phyloP scores from a whole-genome alignment of 2,329 filamentous ascomycete species.

The Thelonectria discophora region DNA sequence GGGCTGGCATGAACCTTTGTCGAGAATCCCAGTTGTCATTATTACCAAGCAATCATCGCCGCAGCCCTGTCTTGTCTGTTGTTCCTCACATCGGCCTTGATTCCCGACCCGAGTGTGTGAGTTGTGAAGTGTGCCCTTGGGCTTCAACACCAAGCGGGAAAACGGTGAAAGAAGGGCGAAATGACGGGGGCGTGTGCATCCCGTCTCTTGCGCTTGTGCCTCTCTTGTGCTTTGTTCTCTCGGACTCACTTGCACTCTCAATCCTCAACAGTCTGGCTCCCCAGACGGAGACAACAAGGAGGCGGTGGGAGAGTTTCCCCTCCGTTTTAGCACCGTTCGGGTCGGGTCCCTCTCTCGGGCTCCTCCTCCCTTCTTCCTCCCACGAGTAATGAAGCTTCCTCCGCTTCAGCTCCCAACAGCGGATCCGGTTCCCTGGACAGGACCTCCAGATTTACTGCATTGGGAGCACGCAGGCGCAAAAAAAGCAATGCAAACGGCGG shows the following conservation, averaged over 20 bases:
- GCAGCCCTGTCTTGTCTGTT: background rate
- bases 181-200: conserved; percentile 10
- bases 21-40: conserved; percentile 8
- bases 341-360: too few relatives aligned
- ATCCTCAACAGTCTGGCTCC: too few relatives aligned
- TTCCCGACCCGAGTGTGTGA: too few relatives aligned
- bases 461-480: background rate
- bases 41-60: conserved; percentile 1
- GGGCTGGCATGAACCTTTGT: background rate
- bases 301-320: conserved; percentile 5
- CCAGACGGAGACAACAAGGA: conserved; percentile 21
- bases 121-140: too few relatives aligned
- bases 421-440: background rate
- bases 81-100: conserved; percentile 13
- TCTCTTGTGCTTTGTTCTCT: too few relatives aligned
- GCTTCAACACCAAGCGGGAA: too few relatives aligned
- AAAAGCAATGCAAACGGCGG: background rate
- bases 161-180: conserved; percentile 14
- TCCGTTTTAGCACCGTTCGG: too few relatives aligned
- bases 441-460: too few relatives aligned
- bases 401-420: background rate
- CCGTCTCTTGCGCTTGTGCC: background rate
- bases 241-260: too few relatives aligned
- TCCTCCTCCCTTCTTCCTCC: too few relatives aligned
- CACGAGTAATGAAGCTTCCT: too few relatives aligned